These are phyloP conservation scores for Phytophthora ohioensis DNA, from an alignment of 352 stramenopile species.

Conservation along the genomic window DNA sequence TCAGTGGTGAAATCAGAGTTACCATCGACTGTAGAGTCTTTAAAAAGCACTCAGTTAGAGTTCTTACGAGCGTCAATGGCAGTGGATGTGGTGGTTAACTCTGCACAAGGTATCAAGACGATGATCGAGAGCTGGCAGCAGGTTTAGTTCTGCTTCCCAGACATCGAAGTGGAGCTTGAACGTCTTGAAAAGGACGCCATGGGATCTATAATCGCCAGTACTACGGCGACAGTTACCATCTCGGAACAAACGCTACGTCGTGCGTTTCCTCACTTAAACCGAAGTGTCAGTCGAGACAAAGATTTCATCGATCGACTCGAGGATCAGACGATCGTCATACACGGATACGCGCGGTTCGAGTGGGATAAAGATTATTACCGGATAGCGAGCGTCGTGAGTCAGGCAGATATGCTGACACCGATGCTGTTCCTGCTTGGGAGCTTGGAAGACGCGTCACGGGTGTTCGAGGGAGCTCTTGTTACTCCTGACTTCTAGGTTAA, in stretches of 20 bases:
- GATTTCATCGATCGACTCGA: too few relatives aligned
- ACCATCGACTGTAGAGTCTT: too few relatives aligned
- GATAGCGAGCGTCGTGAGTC: background rate
- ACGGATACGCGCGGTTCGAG: too few relatives aligned
- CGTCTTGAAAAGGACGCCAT: background rate
- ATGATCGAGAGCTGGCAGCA: slow-evolving; percentile 15
- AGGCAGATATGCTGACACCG: slow-evolving; percentile 22
- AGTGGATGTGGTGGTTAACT: slow-evolving; percentile 9
- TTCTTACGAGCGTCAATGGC: slow-evolving; percentile 16
- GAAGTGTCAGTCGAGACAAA: background rate
- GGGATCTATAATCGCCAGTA: slow-evolving; percentile 4
- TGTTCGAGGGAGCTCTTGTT: slow-evolving; percentile 14
- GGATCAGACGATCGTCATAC: too few relatives aligned
- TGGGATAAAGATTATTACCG: too few relatives aligned
- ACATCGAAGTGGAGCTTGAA: slow-evolving; percentile 13
- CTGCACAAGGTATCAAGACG: background rate
- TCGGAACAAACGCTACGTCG: slow-evolving; percentile 1
- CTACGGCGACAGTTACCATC: slow-evolving; percentile 11
- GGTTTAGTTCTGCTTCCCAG: slow-evolving; percentile 7
- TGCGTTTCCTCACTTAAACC: slow-evolving; percentile 13
- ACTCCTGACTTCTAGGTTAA: background rate
- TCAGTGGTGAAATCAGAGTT: background rate
- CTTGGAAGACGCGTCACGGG: slow-evolving; percentile 9
- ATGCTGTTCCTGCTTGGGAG: slow-evolving; percentile 8
- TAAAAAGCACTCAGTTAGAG: background rate